These are phyloP conservation scores for Aspergillus hortae DNA, from an alignment of 2,329 filamentous ascomycete genomes.

Conservation along the genomic window DNA sequence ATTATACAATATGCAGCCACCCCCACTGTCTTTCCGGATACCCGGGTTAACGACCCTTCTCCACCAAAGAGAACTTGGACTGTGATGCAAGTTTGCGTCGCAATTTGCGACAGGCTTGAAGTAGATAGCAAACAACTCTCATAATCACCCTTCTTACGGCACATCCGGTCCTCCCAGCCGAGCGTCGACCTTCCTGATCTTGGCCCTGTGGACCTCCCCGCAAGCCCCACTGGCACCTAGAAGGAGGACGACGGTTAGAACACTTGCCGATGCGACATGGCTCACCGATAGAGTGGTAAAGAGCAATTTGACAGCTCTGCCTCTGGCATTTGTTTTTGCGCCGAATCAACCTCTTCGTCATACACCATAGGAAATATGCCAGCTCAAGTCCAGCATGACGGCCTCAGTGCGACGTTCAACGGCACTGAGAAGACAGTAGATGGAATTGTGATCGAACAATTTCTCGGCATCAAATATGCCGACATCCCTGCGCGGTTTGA, in stretches of 20 bases:
- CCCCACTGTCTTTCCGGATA: no score
- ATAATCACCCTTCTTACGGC: neutral
- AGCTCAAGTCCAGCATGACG: slow-evolving; percentile 18
- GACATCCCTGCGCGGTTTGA: slow-evolving; percentile 29
- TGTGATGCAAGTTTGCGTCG: no score
- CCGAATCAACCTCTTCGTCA: neutral
- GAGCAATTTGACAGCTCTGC: no score
- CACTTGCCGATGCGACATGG: no score
- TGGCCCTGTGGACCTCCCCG: slow-evolving; percentile 16
- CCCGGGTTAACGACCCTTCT: no score
- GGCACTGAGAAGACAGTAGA: slow-evolving; percentile 16
- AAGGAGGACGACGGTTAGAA: no score
- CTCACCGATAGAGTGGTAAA: no score
- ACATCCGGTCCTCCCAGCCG: slow-evolving; percentile 4
- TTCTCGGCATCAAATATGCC: slow-evolving; percentile 31
- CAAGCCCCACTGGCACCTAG: slow-evolving; percentile 17
- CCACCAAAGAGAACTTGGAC: no score
- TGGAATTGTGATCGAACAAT: slow-evolving; percentile 21
- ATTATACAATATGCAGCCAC: no score
- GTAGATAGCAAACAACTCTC: no score
- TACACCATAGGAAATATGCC: slow-evolving; percentile 14
- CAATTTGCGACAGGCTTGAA: no score
- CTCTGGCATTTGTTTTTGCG: no score
- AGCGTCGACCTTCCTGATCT: neutral
- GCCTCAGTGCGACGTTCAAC: slow-evolving; percentile 26